Evolutionary conservation across 163 green algal species (phyloP).

Genomic region (Scenedesmus sp.): DNA sequence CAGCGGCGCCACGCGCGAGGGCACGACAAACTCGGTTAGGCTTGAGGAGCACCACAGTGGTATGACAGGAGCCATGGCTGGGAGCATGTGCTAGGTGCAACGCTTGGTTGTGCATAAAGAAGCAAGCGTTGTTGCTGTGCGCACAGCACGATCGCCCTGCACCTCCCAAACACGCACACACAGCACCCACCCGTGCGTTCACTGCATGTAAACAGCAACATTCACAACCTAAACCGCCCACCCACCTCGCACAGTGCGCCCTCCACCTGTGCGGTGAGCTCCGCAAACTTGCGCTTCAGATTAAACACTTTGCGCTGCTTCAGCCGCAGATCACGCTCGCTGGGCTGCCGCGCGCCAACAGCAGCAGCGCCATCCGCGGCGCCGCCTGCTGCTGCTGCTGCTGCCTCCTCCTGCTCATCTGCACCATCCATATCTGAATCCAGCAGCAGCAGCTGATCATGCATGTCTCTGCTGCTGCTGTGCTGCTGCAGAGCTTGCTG

Average conservation of each 20-base stretch:
- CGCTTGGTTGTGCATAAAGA: too few relatives aligned
- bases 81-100: too few relatives aligned
- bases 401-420: neutral
- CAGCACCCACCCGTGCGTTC: neutral
- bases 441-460: neutral
- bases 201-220: neutral
- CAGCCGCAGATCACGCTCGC: constrained; percentile 9
- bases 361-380: neutral
- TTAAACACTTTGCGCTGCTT: constrained; percentile 34
- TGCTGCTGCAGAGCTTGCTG: constrained; percentile 11
- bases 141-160: neutral
- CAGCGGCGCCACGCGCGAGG: neutral
- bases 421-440: neutral
- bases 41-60: neutral
- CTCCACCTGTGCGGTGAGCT: constrained; percentile 49
- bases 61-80: too few relatives aligned
- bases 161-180: too few relatives aligned
- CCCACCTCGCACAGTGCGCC: constrained; percentile 47
- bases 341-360: neutral
- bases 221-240: neutral
- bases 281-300: constrained; percentile 48
- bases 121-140: too few relatives aligned
- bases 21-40: too few relatives aligned
- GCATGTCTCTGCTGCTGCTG: neutral
- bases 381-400: constrained; percentile 20